Conservation (phyloP, 2,329 filamentous ascomycete genomes). For the Aspergillaceae sp. region DNA sequence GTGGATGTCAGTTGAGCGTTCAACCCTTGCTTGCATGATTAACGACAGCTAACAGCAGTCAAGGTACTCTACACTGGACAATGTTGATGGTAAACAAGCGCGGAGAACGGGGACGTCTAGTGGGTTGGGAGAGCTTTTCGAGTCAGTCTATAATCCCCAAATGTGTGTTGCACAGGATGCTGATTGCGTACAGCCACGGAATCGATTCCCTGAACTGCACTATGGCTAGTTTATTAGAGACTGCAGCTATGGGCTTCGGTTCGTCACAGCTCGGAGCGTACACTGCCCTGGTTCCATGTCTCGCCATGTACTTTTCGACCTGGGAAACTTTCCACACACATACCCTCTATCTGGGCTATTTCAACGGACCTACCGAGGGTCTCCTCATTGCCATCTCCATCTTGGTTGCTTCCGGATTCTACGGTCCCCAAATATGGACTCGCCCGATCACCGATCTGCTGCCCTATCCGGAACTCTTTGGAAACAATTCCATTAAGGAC, state of each 20-base stretch:
- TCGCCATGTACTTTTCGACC: slow-evolving; percentile 99
- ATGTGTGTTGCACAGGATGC: slow-evolving; percentile 9
- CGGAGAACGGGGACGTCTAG: slow-evolving; percentile 90
- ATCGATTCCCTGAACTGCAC: slow-evolving; percentile 98
- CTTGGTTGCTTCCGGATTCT: slow-evolving; percentile 81
- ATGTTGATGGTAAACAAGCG: slow-evolving; percentile 96
- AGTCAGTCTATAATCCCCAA: slow-evolving; percentile 42
- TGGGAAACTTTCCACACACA: slow-evolving; percentile 99
- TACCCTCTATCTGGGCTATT: slow-evolving; percentile 87
- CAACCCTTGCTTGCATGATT: background rate
- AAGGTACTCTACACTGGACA: slow-evolving; percentile 92
- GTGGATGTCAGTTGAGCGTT: slow-evolving; percentile 62
- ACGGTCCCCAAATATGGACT: slow-evolving; percentile 80
- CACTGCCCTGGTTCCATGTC: slow-evolving; percentile 79
- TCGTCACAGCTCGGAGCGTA: slow-evolving; percentile 77
- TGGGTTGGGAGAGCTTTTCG: slow-evolving; percentile 90
- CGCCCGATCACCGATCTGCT: slow-evolving; percentile 63
- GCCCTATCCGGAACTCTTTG: slow-evolving; percentile 55
- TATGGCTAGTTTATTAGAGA: slow-evolving; percentile 79
- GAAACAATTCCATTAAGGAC: slow-evolving; percentile 69
- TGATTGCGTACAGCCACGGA: slow-evolving; percentile 55
- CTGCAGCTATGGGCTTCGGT: slow-evolving; percentile 85
- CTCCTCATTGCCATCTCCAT: slow-evolving; percentile 77
- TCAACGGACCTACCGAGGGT: slow-evolving; percentile 96
- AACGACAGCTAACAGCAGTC: slow-evolving; percentile 9